phyloP scores from a whole-genome alignment of 2,329 filamentous ascomycete genomes.

The Trichoderma breve region DNA sequence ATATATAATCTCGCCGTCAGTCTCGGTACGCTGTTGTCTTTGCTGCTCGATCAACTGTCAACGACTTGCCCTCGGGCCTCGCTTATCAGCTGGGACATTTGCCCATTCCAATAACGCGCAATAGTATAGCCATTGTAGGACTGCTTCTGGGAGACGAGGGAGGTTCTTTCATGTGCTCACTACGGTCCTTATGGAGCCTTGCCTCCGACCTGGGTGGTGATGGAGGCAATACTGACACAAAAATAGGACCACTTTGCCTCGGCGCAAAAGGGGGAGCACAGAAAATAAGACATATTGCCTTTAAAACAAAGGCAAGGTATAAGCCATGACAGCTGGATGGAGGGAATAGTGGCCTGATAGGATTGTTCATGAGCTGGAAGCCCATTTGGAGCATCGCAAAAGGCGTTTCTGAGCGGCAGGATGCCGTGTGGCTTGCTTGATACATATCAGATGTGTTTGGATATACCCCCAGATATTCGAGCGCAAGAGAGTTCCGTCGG shows the following conservation, averaged over 20 bases:
- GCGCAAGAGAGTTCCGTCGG: background rate
- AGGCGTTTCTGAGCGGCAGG: background rate
- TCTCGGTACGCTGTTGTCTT: background rate
- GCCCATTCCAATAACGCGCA: background rate
- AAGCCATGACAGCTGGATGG: background rate
- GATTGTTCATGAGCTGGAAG: background rate
- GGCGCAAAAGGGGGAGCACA: slow-evolving; percentile 7
- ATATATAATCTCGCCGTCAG: background rate
- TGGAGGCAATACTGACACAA: background rate
- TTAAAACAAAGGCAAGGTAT: background rate
- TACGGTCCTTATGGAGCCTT: background rate
- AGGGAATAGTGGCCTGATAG: background rate
- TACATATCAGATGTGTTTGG: background rate
- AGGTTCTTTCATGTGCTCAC: background rate
- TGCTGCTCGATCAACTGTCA: background rate
- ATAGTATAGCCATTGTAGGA: slow-evolving; percentile 10
- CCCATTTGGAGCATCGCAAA: background rate
- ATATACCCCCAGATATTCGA: background rate
- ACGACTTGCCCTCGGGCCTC: background rate
- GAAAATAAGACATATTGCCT: slow-evolving; percentile 4
- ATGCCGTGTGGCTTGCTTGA: slow-evolving; percentile 8
- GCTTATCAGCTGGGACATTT: background rate
- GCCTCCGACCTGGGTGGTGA: background rate
- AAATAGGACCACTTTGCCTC: background rate
- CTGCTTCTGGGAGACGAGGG: background rate